Conservation (phyloP, 2,329 filamentous ascomycete genomes). For the Exserohilum rostratum region DNA sequence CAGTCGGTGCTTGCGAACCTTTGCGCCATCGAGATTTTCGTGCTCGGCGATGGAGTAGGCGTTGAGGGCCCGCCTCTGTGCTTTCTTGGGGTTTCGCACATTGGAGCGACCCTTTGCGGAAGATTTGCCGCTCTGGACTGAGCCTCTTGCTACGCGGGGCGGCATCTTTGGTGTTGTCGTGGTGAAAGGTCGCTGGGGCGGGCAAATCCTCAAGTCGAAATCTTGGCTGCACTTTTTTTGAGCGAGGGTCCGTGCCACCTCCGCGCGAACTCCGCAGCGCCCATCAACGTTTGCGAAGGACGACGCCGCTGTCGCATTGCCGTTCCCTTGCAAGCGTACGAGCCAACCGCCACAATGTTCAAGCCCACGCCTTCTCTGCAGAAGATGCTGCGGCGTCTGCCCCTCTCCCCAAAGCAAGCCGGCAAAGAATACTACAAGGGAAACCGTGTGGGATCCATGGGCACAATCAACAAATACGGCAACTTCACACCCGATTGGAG, state of each 20-base stretch:
- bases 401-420: constrained; percentile 90
- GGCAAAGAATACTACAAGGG: constrained; percentile 98
- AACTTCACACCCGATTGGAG: constrained; percentile 82
- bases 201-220: constrained; percentile 25
- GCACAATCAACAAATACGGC: constrained; percentile 80
- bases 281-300: constrained; percentile 4
- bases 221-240: constrained; percentile 34
- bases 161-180: constrained; percentile 49
- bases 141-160: constrained; percentile 51
- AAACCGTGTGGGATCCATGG: constrained; percentile 86
- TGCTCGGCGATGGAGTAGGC: constrained; percentile 70
- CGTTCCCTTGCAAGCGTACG: neutral
- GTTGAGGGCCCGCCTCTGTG: constrained; percentile 63
- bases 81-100: constrained; percentile 51
- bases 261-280: constrained; percentile 25
- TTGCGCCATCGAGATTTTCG: constrained; percentile 59
- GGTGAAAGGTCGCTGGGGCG: constrained; percentile 4
- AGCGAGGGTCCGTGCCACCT: constrained; percentile 23
- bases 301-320: constrained; percentile 7
- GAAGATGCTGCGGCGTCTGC: constrained; percentile 73
- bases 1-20: constrained; percentile 63
- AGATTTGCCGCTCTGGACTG: constrained; percentile 40
- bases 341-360: constrained; percentile 56
- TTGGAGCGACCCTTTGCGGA: constrained; percentile 37
- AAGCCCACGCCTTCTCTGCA: constrained; percentile 71